Conservation (phyloP, 1,284 basidiomycete species). For the Sporisorium reilianum region DNA sequence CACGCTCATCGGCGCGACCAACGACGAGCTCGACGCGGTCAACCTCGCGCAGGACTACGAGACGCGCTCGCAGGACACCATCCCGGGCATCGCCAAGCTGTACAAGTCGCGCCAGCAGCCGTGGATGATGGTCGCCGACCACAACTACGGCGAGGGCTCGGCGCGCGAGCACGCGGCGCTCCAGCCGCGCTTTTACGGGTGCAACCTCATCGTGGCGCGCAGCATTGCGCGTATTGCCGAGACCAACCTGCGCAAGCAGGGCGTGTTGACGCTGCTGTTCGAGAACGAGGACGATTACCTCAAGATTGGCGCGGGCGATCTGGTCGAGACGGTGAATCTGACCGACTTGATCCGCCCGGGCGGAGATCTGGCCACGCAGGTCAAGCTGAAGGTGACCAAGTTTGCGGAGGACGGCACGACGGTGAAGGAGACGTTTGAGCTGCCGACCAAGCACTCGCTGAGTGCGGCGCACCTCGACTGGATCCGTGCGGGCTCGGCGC, state of each 20-base stretch:
- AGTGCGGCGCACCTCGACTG: slow-evolving; percentile 63
- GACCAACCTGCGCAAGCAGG: slow-evolving; percentile 72
- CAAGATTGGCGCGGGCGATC: slow-evolving; percentile 59
- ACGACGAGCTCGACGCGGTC: slow-evolving; percentile 71
- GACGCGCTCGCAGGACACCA: slow-evolving; percentile 59
- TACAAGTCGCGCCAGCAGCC: slow-evolving; percentile 67
- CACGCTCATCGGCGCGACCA: slow-evolving; percentile 73
- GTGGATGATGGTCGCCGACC: slow-evolving; percentile 95
- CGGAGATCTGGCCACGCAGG: slow-evolving; percentile 58
- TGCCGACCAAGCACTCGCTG: slow-evolving; percentile 65
- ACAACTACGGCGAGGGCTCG: slow-evolving; percentile 91
- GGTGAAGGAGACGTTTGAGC: slow-evolving; percentile 61
- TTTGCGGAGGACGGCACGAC: slow-evolving; percentile 55
- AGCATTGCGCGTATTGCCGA: slow-evolving; percentile 77
- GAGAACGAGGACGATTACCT: slow-evolving; percentile 67
- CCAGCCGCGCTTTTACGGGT: slow-evolving; percentile 93
- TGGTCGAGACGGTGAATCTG: slow-evolving; percentile 65
- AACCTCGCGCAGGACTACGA: slow-evolving; percentile 68
- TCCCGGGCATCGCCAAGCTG: slow-evolving; percentile 64
- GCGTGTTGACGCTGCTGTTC: slow-evolving; percentile 67
- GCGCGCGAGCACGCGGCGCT: slow-evolving; percentile 98
- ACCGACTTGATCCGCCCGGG: slow-evolving; percentile 61
- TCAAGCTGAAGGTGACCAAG: slow-evolving; percentile 66
- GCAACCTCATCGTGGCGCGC: slow-evolving; percentile 71
- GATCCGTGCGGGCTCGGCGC: slow-evolving; percentile 67